Base-by-base conservation (phyloP, 2,329 filamentous ascomycete species). In the Magnaporthales sp. region DNA sequence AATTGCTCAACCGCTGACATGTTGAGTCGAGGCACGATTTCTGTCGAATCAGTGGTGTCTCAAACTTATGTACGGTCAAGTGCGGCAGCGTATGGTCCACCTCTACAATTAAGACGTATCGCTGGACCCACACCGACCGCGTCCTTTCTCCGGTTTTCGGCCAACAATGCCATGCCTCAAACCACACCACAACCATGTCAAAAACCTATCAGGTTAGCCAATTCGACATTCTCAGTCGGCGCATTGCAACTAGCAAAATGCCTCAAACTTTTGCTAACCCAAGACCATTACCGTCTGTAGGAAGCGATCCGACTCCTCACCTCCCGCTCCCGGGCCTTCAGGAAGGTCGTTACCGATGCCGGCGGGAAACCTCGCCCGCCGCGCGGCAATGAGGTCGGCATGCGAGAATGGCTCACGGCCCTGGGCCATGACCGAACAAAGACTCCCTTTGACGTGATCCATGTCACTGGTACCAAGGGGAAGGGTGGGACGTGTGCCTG, bases 341-440 rank as follows among this genome's bases (percentile, higher is more conserved):
- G 38, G 46, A 64, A 46, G 19, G 9, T 31, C 51, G 31, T 27
- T 38, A 68, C 64, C 65, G 46, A 51, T 46, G 30, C 63, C 31
- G 66, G 62, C 51, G 66, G 67, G 24, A 62, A 70, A 29, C 58
- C 64, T 71, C 19, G n/a, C 27, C 32, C 27, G 24, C 30, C 24
- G 2, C 30, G 38, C 11, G 15, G 27, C 38, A 38, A 63, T 64
- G 38, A 79, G 77, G 76, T 67, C 72, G 67, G 73, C 72, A 76
- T 67, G 74, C 71, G 56, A 60, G 56, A 60, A 27, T 60, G 56
- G 56, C 56, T 60, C 1, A 27, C 56, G 5, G 56, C 26, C 13
- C 11, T 60, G 1, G 56, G 56, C 56, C 56, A 60, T 26, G 56
- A 29, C 56, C 56, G 27, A 27, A 60, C 24, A 26, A 27, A 60